Base-by-base conservation (phyloP, 345 rosid species). In the Corchorus olitorius region DNA sequence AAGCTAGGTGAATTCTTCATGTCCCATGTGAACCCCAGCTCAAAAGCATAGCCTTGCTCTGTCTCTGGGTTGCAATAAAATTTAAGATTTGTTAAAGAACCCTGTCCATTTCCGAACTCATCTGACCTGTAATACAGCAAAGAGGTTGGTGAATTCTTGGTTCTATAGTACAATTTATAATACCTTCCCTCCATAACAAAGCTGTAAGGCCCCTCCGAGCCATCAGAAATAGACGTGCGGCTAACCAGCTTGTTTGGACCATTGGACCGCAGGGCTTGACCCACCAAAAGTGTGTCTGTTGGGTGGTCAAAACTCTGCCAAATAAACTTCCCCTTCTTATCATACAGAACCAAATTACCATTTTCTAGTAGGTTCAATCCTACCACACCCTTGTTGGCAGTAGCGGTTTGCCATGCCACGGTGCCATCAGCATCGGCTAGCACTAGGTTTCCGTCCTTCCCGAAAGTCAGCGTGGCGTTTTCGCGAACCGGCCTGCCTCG, bases 281-380 rank as follows among this genome's bases (percentile, higher is more conserved):
- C 90, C 22, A 84, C 87, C 27, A 93, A 83, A 46, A 93, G 87
- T 3, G 92, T 88, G 15, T 90, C 95, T 2, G 89, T 87, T 0
- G 93, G 95, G 17, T 54, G 70, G 66, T 92, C 87, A 27, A 90
- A 89, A 61, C 93, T 89, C 68, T 88, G 93, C 91, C 91, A 86
- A 11, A 85, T 2, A 34, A 84, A 91, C 2, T 78, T 82, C 1
- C 86, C 89, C 5, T 75, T 80, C 1, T 86, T 22, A 27, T 91
- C 87, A 39, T 75, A 53, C 3, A 91, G 84, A 27, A 93, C 94
- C 81, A 90, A 83, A 83, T 90, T 88, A 8, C 98, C 97, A 65
- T 78, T 89, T 11, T 83, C 64, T 4, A 89, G 81, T 22, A 93
- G 22, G 19, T 87, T 73, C 75, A 90, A 80, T 13, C 92, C 94